These are phyloP conservation scores for Nannochloropsis salina DNA, from an alignment of 108 stramenopile species.

Conservation along the genomic window DNA sequence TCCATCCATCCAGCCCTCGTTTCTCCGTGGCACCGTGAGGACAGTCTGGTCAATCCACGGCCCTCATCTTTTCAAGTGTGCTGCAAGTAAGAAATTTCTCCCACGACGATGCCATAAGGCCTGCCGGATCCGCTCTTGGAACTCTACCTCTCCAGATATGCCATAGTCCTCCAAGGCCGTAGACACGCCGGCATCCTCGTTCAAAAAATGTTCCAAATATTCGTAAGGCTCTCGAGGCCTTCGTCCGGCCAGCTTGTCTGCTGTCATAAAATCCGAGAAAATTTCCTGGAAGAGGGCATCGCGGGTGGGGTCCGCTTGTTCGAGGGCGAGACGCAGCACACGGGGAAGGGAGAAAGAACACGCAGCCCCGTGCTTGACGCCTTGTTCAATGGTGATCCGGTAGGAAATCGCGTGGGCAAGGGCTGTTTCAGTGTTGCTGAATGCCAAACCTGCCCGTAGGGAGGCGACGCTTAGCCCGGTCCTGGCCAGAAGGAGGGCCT, in stretches of 20 bases:
- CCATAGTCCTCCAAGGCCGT: not conserved
- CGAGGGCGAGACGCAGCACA: not conserved
- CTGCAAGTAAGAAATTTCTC: not conserved
- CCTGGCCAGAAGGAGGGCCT: not conserved
- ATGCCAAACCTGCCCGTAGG: not conserved
- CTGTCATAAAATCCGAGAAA: not conserved
- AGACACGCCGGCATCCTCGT: not conserved
- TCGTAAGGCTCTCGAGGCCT: not conserved
- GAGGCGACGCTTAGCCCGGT: not conserved
- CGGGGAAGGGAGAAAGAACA: slow-evolving; percentile 9
- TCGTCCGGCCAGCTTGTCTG: not conserved
- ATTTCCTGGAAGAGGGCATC: not conserved
- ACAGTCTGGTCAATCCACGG: too few species aligned
- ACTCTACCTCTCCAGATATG: not conserved
- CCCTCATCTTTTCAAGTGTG: not conserved
- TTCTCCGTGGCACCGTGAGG: too few species aligned
- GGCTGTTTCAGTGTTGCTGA: slow-evolving; percentile 8
- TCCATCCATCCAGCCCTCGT: too few species aligned
- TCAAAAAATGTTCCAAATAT: not conserved
- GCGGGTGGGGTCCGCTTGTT: not conserved
- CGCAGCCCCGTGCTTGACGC: slow-evolving; percentile 10
- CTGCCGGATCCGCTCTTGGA: not conserved
- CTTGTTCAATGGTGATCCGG: not conserved
- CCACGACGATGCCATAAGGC: not conserved
- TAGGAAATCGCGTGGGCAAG: not conserved